These are phyloP conservation scores for Carex pumila DNA, from an alignment of 176 grass and related monocot species.

Conservation along the genomic window DNA sequence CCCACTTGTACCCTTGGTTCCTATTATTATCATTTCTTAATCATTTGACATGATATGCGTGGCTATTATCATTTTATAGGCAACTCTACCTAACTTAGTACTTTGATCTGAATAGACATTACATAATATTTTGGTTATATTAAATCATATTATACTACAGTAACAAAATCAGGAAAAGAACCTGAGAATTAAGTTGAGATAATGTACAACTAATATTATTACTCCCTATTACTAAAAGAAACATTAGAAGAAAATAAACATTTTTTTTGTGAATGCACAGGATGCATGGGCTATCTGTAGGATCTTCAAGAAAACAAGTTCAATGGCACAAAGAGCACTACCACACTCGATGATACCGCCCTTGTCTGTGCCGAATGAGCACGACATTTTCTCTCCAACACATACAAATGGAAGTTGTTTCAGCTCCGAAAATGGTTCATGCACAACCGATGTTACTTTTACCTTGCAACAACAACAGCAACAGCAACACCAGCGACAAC, in stretches of 20 bases:
- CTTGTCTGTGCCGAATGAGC: slow-evolving; percentile 32
- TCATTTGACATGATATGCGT: not conserved
- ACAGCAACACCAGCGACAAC: slow-evolving; percentile 32
- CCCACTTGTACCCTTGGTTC: not conserved
- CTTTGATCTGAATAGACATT: not conserved
- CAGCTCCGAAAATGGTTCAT: slow-evolving; percentile 42
- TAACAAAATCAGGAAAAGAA: not conserved
- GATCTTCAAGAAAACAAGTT: slow-evolving; percentile 96
- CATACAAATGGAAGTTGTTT: slow-evolving; percentile 30
- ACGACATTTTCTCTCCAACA: slow-evolving; percentile 24
- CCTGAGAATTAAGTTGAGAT: not conserved
- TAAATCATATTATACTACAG: not conserved
- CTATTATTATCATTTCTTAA: not conserved
- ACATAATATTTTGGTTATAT: not conserved
- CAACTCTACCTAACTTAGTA: not conserved
- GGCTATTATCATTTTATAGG: not conserved
- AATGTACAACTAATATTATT: not conserved
- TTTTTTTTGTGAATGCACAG: slow-evolving; percentile 38
- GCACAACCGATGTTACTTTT: slow-evolving; percentile 36
- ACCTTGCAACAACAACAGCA: slow-evolving; percentile 37
- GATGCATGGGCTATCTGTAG: slow-evolving; percentile 94
- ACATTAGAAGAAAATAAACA: not conserved
- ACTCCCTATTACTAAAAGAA: not conserved
- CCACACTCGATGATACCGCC: slow-evolving; percentile 72
- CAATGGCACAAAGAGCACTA: slow-evolving; percentile 60